Conservation (phyloP, 495 filamentous ascomycete species). For the Neurospora cerealis region DNA sequence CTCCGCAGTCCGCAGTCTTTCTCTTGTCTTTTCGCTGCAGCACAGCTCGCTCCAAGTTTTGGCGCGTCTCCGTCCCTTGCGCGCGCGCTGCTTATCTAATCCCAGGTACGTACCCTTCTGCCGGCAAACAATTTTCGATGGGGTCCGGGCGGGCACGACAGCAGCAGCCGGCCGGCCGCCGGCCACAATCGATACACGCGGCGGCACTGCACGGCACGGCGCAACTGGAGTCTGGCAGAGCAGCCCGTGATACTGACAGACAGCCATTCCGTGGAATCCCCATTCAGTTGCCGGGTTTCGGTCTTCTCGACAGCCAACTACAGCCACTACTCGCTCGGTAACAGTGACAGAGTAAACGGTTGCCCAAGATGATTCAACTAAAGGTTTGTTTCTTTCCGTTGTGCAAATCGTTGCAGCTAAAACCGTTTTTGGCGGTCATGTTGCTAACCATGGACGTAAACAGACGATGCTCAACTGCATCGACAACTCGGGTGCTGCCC, state of each 20-base stretch:
- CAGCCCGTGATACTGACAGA: background rate
- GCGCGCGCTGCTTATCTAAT: conserved; percentile 15
- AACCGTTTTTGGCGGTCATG: too few relatives aligned
- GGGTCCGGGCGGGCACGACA: background rate
- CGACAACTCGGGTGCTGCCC: conserved; percentile 97
- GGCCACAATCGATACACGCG: background rate
- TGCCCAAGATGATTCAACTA: conserved; percentile 85
- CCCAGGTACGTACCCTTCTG: background rate
- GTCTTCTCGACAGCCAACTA: background rate
- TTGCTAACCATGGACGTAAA: conserved; percentile 5
- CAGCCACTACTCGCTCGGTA: background rate
- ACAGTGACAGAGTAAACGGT: conserved; percentile 2
- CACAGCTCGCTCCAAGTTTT: background rate
- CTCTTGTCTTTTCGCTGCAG: background rate
- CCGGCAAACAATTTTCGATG: conserved; percentile 16
- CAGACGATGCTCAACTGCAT: conserved; percentile 99
- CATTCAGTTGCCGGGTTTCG: background rate
- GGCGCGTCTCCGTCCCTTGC: background rate
- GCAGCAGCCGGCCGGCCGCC: background rate
- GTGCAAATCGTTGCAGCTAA: too few relatives aligned
- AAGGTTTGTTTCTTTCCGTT: too few relatives aligned
- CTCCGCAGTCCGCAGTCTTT: background rate
- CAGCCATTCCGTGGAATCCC: background rate
- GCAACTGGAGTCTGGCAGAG: too few relatives aligned
- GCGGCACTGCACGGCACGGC: too few relatives aligned